phyloP scores from a whole-genome alignment of 163 green algal species.

The Scenedesmus sp. region DNA sequence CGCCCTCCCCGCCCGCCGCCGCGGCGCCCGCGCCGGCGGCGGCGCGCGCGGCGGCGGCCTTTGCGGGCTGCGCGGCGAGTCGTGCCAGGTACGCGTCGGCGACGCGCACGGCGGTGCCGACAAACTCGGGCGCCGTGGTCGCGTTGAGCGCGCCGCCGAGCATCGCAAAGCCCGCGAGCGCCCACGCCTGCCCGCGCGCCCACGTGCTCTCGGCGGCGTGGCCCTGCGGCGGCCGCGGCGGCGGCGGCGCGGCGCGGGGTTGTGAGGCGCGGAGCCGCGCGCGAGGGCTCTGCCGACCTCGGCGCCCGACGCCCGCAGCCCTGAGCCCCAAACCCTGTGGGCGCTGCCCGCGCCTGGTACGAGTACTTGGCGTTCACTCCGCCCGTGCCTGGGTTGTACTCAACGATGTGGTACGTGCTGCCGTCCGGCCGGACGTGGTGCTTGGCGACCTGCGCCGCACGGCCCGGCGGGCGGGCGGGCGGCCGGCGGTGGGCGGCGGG shows the following conservation, averaged over 20 bases:
- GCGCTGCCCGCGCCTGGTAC: too few relatives aligned
- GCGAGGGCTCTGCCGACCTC: conserved; percentile 16
- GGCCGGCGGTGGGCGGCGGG: too few relatives aligned
- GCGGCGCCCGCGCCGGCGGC: too few relatives aligned
- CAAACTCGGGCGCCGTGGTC: conserved; percentile 18
- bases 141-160: neutral
- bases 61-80: neutral
- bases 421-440: conserved; percentile 38
- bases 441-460: neutral
- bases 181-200: conserved; percentile 36
- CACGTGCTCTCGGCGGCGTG: conserved; percentile 18
- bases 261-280: too few relatives aligned
- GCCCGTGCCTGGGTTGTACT: conserved; percentile 22
- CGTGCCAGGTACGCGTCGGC: conserved; percentile 26
- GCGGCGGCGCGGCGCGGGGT: too few relatives aligned
- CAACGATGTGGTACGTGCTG: conserved; percentile 37
- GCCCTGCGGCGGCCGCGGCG: too few relatives aligned
- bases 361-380: too few relatives aligned
- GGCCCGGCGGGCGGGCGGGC: too few relatives aligned
- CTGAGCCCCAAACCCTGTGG: too few relatives aligned
- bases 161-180: conserved; percentile 32
- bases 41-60: neutral
- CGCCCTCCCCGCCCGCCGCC: too few relatives aligned
- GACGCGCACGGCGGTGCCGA: neutral
- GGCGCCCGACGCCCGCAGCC: too few relatives aligned